Percentiles rank a stretch among this genome's conserved stretches.
These are phyloP conservation scores for Podospora pseudopauciseta DNA, from an alignment of 495 filamentous ascomycete species.

Conservation along the genomic window DNA sequence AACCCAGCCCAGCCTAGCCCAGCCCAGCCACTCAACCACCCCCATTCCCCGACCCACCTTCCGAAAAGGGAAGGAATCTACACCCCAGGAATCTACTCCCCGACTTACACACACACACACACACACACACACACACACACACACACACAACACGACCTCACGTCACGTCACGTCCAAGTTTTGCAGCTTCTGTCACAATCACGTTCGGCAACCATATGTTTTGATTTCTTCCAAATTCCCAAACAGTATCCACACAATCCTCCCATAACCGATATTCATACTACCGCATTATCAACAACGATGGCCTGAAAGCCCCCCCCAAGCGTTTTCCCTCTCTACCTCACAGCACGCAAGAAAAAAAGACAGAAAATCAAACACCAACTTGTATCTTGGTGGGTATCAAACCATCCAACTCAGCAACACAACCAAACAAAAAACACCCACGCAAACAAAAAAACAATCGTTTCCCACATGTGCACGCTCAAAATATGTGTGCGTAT, in stretches of 20 bases:
- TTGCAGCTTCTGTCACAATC: too few species aligned
- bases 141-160: not conserved
- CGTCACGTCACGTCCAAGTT: not conserved
- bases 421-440: not conserved
- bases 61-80: conserved; percentile 15
- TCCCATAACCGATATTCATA: too few species aligned
- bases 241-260: too few species aligned
- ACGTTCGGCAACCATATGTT: too few species aligned
- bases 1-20: not conserved
- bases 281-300: too few species aligned
- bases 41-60: conserved; percentile 13
- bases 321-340: not conserved
- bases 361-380: too few species aligned
- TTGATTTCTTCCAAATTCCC: too few species aligned
- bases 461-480: too few species aligned
- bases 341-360: too few species aligned
- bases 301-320: too few species aligned
- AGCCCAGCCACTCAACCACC: not conserved
- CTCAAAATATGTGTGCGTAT: too few species aligned
- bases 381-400: not conserved
- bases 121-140: not conserved
- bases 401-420: not conserved
- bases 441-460: too few species aligned
- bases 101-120: not conserved
- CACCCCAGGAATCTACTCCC: conserved; percentile 4